Percentiles rank a stretch among this genome's conserved stretches.
These are phyloP conservation scores for Xanthoceras sorbifolium DNA, from an alignment of 345 rosid genomes.

Conservation along the genomic window DNA sequence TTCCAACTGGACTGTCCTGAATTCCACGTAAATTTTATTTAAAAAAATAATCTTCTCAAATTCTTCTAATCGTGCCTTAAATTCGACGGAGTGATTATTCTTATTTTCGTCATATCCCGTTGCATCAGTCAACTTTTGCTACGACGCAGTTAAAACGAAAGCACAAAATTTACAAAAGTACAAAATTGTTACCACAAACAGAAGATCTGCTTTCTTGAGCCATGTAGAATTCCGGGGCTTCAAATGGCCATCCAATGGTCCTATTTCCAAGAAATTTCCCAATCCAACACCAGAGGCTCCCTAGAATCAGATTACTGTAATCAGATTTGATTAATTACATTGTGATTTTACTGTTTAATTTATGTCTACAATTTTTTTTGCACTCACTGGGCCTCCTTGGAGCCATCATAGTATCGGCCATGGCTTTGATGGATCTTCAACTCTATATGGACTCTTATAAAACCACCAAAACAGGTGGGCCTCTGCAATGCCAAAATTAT, in stretches of 20 bases:
- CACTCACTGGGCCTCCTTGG: slow-evolving; percentile 50
- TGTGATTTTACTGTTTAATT: background rate
- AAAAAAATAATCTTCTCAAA: no score
- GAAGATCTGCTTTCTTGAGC: slow-evolving; percentile 50
- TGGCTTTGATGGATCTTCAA: slow-evolving; percentile 38
- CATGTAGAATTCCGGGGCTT: slow-evolving; percentile 43
- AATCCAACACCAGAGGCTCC: slow-evolving; percentile 42
- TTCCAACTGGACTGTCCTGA: slow-evolving; percentile 49
- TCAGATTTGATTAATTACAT: background rate
- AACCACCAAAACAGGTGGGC: slow-evolving; percentile 50
- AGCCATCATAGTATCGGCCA: slow-evolving; percentile 48
- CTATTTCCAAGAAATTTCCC: slow-evolving; percentile 48
- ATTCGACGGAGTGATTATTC: no score
- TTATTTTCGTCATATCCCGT: no score
- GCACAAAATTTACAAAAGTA: background rate
- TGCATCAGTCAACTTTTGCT: background rate
- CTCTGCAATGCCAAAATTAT: slow-evolving; percentile 20
- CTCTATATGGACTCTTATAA: slow-evolving; percentile 42
- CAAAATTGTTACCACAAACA: slow-evolving; percentile 39
- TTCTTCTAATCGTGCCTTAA: no score
- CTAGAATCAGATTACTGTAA: slow-evolving; percentile 13
- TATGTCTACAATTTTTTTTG: background rate
- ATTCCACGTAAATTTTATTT: background rate
- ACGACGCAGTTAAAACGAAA: background rate
- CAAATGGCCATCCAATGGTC: slow-evolving; percentile 40